Evolutionary conservation across 164 flowering plant species (phyloP).

Genomic region (Echeveria elegans): DNA sequence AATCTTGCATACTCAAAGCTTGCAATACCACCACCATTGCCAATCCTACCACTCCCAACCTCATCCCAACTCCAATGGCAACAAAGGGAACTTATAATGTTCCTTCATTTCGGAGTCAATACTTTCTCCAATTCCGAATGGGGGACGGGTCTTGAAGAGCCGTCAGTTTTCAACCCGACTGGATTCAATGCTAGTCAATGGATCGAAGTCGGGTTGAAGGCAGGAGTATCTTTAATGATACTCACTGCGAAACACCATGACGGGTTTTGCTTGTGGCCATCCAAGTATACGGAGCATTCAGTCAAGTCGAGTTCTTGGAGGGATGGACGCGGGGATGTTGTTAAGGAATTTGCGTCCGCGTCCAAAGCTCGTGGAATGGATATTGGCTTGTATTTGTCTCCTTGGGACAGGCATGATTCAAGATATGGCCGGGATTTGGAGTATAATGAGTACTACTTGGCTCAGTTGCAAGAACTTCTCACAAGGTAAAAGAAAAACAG

Average conservation of each 20-base stretch:
- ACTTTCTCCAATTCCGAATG: slow-evolving; percentile 86
- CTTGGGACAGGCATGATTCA: slow-evolving; percentile 89
- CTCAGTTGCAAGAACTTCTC: slow-evolving; percentile 80
- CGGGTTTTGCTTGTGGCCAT: slow-evolving; percentile 94
- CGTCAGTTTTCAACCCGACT: slow-evolving; percentile 54
- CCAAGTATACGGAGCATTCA: slow-evolving; percentile 72
- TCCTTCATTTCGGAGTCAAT: slow-evolving; percentile 88
- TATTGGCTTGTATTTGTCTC: slow-evolving; percentile 76
- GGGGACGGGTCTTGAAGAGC: slow-evolving; percentile 82
- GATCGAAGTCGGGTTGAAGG: slow-evolving; percentile 39
- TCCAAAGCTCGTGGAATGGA: slow-evolving; percentile 50
- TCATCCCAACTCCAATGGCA: slow-evolving; percentile 87
- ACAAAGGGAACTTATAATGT: slow-evolving; percentile 73
- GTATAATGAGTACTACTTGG: slow-evolving; percentile 82
- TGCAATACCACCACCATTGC: slow-evolving; percentile 53
- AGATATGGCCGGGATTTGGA: slow-evolving; percentile 49
- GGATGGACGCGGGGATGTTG: slow-evolving; percentile 73
- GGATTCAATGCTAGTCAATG: slow-evolving; percentile 65
- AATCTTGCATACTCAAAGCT: not conserved
- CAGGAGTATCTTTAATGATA: slow-evolving; percentile 58
- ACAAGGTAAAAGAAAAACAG: slow-evolving; percentile 24
- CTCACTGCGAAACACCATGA: slow-evolving; percentile 95
- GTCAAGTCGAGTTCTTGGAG: slow-evolving; percentile 62
- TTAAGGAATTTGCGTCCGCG: slow-evolving; percentile 50
- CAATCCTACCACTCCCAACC: slow-evolving; percentile 70